Base-by-base conservation (phyloP, 2,329 filamentous ascomycete species). In the Didymella exigua region DNA sequence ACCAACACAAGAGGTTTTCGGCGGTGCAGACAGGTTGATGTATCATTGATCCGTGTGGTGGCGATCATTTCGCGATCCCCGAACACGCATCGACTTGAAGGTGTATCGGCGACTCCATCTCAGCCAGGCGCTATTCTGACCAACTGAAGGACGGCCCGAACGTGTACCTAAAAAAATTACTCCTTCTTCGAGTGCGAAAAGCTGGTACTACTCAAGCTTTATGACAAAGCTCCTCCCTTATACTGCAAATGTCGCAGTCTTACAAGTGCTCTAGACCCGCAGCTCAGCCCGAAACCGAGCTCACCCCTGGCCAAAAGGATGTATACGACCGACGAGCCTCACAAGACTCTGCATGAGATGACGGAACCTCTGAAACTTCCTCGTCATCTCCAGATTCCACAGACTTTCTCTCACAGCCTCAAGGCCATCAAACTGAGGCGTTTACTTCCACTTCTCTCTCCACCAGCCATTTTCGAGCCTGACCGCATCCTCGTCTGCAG, bases 381-480 rank as follows among this genome's bases (percentile, higher is more conserved):
- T 30, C 18, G 4, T 42, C 34, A 45, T 19, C 58, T 55, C 67
- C 67, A 71, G 4, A 70, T 56, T 18, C 66, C 68, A 55, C 59
- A 64, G 5, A 72, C 58, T 41, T 54, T 66, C 47, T 67, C 66
- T 36, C 65, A 60, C 16, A 70, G 42, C 21, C 56, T 68, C 24
- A 62, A 52, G 13, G 67, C 65, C 56, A 70, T 65, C 40, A 61
- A 52, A 36, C 68, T 67, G 26, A 69, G 46, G 48, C 63, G 62
- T 47, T 61, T 58, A 43, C 61, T 67, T 18, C 67, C 62, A 46
- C 61, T 65, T 14, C 63, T 63, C 18, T 66, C 59, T 38, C 63
- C 58, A 2, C 45, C 58, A 24, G 46, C 43, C 30, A 37, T 34
- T 37, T 49, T 38, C 16, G 44, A 45, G 19, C 29, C 49, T 18